Conservation (phyloP, 768 basidiomycete species). For the Amanita muscaria region DNA sequence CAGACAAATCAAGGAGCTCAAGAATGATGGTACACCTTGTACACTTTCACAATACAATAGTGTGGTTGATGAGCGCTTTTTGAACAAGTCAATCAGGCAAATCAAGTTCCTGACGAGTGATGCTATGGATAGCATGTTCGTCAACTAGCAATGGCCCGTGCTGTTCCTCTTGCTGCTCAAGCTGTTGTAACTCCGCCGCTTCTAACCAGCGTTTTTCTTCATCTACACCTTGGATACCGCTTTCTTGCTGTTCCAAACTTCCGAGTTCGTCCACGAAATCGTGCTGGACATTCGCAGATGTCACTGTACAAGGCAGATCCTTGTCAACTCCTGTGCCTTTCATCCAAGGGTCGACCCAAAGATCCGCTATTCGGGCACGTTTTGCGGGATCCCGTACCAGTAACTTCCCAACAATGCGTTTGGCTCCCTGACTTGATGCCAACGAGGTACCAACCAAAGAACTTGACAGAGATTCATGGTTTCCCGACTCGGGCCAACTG, state of each 20-base stretch:
- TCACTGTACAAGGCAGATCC: constrained; percentile 2
- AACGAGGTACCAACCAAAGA: constrained; percentile 28
- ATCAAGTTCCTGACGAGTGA: constrained; percentile 20
- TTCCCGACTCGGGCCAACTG: constrained; percentile 44
- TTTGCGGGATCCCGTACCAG: constrained; percentile 63
- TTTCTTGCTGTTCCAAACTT: constrained; percentile 4
- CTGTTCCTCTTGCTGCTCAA: constrained; percentile 22
- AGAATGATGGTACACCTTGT: neutral
- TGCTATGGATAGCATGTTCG: constrained; percentile 19
- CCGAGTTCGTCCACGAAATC: constrained; percentile 9
- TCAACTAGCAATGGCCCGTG: constrained; percentile 23
- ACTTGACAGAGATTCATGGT: constrained; percentile 17
- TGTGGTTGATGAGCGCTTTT: neutral
- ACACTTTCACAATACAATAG: neutral
- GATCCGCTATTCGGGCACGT: constrained; percentile 49
- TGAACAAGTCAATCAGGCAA: constrained; percentile 2
- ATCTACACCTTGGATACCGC: neutral
- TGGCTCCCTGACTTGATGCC: constrained; percentile 35
- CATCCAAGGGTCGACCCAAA: constrained; percentile 57
- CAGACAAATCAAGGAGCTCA: no score
- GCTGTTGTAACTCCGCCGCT: constrained; percentile 11
- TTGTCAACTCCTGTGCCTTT: constrained; percentile 18
- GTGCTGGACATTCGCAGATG: constrained; percentile 9
- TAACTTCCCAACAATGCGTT: constrained; percentile 47
- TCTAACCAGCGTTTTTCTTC: constrained; percentile 7